These are phyloP conservation scores for Cercospora sp. DNA, from an alignment of 2,329 filamentous ascomycete genomes.

Conservation along the genomic window DNA sequence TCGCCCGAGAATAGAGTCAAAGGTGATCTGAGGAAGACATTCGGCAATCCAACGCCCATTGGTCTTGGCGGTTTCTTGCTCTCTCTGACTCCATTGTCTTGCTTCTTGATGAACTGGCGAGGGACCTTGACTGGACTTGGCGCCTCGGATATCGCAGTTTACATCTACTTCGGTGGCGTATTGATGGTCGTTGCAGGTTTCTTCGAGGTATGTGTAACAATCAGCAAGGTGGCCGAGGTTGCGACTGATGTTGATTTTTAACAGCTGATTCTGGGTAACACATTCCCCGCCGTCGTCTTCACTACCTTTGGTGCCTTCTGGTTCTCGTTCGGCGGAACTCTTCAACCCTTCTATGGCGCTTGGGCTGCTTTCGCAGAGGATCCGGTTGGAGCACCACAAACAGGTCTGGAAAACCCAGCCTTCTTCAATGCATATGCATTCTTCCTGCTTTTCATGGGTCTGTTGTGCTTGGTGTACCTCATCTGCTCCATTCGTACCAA, in stretches of 20 bases:
- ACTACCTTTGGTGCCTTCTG: slow-evolving; percentile 56
- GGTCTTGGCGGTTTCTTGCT: slow-evolving; percentile 57
- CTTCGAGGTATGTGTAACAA: not conserved
- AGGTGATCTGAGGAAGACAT: slow-evolving; percentile 52
- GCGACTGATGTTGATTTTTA: not conserved
- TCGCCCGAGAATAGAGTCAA: slow-evolving; percentile 51
- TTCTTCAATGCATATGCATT: slow-evolving; percentile 52
- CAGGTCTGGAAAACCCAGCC: not conserved
- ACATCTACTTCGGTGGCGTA: slow-evolving; percentile 52
- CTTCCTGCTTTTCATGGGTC: slow-evolving; percentile 64
- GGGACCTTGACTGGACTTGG: slow-evolving; percentile 54
- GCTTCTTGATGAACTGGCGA: slow-evolving; percentile 59
- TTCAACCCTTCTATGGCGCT: not conserved
- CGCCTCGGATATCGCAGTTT: slow-evolving; percentile 46
- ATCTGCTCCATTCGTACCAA: slow-evolving; percentile 72
- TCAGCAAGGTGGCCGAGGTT: not conserved
- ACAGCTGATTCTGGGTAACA: slow-evolving; percentile 53
- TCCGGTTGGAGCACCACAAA: not conserved
- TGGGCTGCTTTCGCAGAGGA: slow-evolving; percentile 21
- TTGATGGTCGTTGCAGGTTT: not conserved
- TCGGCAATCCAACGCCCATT: slow-evolving; percentile 51
- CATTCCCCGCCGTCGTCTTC: slow-evolving; percentile 56
- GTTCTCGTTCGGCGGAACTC: slow-evolving; percentile 39
- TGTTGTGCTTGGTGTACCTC: slow-evolving; percentile 65
- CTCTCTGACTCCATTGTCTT: slow-evolving; percentile 55